Percentiles rank a stretch among this genome's conserved stretches.
Conservation (phyloP, 2,329 filamentous ascomycete species). For the Cordyceps cateniannulata region DNA sequence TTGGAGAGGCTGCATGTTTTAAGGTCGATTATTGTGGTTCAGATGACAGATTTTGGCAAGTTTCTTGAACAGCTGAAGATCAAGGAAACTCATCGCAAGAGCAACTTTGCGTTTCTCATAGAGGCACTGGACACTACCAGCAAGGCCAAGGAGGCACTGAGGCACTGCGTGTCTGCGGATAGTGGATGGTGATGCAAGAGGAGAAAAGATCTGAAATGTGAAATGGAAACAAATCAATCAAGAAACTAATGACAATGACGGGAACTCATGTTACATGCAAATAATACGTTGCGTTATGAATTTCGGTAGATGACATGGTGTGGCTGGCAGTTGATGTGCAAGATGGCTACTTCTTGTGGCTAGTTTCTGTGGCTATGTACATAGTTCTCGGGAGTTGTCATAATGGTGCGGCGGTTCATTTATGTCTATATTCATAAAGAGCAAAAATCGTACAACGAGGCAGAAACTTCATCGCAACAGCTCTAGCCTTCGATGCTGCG, state of each 20-base stretch:
- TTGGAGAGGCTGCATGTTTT: background rate
- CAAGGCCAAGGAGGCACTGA: background rate
- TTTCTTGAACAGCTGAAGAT: background rate
- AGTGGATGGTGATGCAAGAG: background rate
- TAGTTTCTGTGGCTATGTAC: too few relatives aligned
- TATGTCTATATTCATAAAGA: background rate
- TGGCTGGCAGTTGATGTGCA: background rate
- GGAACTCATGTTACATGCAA: background rate
- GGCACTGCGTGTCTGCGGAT: background rate
- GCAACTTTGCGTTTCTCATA: background rate
- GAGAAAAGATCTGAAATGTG: background rate
- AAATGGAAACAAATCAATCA: background rate
- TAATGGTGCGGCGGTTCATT: background rate
- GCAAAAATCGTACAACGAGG: background rate
- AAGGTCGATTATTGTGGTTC: background rate
- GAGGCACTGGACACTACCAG: background rate
- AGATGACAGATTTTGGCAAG: background rate
- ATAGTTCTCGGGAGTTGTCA: background rate
- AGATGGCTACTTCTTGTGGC: too few relatives aligned
- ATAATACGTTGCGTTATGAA: background rate
- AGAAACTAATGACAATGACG: background rate
- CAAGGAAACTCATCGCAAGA: background rate
- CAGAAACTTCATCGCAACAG: background rate
- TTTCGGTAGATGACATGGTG: too few relatives aligned
- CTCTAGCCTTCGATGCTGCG: background rate